Evolutionary conservation across 306 rosid species (phyloP), one percentile per base, ranked within the genome.

Genomic region (Casuarina cunninghamiana): DNA sequence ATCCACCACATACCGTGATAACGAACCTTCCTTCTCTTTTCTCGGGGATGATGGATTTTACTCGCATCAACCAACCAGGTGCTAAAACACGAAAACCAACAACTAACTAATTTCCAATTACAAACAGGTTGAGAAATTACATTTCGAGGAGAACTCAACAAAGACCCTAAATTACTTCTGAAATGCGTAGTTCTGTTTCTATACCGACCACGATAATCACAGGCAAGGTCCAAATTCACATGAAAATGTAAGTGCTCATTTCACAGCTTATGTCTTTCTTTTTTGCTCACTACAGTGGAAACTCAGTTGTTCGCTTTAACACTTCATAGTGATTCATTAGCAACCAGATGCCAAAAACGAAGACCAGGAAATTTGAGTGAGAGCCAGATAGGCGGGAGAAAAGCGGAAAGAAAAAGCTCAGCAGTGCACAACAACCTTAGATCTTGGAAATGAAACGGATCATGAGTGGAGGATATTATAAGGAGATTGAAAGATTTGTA

Each of bases 401-500:
- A 61, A 35, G 8, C 5, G 32, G 32, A 26, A 26, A 26, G 32
- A 26, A 26, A 53, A 55, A 55, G 42, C 12, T 35, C 44, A n/a
- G 69, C 44, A 62, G 44, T 38, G 45, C 11, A 62, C 7, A 35
- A 61, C 41, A 5, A 35, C 32, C 32, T 0, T 26, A 26, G 32
- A 26, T 26, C 32, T 26, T 26, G 32, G 32, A 26, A 51, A 26
- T 26, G 21, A 53, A 16, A 3, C 13, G 62, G 51, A 35, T n/a
- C 42, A 38, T 19, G 3, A 3, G 6, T 39, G 71, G 10, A 51
- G 48, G 42, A 39, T 11, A 53, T 50, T 21, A 44, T 9, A 6
- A 17, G 77, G 5, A 12, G n/a, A 3, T 0, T 12, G n/a, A 74
- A 19, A 46, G 21, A 19, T 50, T 53, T 38, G 72, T 74, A 91